Percentiles rank a stretch among this genome's conserved stretches.
Conservation (phyloP, 257 asterid species). For the Nicotiana noctiflora region DNA sequence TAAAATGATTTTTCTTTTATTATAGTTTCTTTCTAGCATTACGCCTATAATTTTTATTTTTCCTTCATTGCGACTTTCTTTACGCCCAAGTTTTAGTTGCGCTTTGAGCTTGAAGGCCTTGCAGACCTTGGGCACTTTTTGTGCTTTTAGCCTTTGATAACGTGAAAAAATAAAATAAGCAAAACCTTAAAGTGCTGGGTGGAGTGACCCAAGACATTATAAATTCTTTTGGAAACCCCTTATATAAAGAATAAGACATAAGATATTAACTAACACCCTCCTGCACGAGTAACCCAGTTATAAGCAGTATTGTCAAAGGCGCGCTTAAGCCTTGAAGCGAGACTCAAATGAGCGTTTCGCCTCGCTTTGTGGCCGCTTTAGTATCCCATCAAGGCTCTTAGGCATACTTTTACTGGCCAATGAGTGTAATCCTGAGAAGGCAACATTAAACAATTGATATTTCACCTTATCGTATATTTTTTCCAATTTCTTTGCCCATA, state of each 20-base stretch:
- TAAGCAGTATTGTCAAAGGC: too few relatives aligned
- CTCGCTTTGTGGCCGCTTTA: too few relatives aligned
- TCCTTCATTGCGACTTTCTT: background rate
- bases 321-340: too few relatives aligned
- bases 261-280: background rate
- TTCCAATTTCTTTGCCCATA: too few relatives aligned
- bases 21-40: background rate
- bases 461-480: too few relatives aligned
- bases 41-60: background rate
- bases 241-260: background rate
- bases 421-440: too few relatives aligned
- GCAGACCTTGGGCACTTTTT: background rate
- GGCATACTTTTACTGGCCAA: too few relatives aligned
- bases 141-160: background rate
- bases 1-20: background rate
- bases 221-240: background rate
- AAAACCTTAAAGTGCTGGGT: background rate
- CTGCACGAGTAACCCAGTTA: background rate
- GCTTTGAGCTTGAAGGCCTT: background rate
- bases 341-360: too few relatives aligned
- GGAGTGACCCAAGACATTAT: background rate
- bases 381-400: too few relatives aligned
- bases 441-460: too few relatives aligned
- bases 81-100: background rate
- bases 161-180: background rate